A percentile compares a stretch with the other conserved stretches of the same genome.
Conservation (phyloP, 768 basidiomycete genomes). For the Agrocybe chaxingu region DNA sequence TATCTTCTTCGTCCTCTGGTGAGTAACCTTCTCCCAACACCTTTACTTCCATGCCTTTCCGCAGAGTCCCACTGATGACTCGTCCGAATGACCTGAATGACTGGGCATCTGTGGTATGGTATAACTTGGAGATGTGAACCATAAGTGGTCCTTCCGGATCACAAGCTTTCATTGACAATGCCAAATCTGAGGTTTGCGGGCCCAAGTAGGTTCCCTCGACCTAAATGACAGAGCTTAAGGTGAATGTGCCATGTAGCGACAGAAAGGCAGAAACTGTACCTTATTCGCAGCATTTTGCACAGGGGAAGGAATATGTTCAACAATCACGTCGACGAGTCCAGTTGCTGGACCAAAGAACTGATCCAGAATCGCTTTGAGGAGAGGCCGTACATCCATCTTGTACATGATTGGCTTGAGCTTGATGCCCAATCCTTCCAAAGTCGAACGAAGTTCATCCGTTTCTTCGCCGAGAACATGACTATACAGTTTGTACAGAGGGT, state of each 20-base stretch:
- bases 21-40: conserved; percentile 98
- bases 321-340: conserved; percentile 91
- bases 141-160: conserved; percentile 85
- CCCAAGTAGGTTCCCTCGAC: conserved; percentile 86
- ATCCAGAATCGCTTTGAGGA: conserved; percentile 88
- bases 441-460: conserved; percentile 80
- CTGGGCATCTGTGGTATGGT: conserved; percentile 94
- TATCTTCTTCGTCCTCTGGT: conserved; percentile 99
- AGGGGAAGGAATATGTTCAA: conserved; percentile 87
- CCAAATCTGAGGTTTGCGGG: conserved; percentile 78
- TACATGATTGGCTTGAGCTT: conserved; percentile 88
- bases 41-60: conserved; percentile 82
- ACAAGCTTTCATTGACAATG: conserved; percentile 76
- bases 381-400: conserved; percentile 97
- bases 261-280: conserved; percentile 31
- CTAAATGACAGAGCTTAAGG: conserved; percentile 29
- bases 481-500: conserved; percentile 96
- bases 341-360: conserved; percentile 94
- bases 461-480: conserved; percentile 94
- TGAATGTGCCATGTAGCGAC: neutral
- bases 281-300: conserved; percentile 55
- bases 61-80: conserved; percentile 87
- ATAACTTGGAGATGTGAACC: conserved; percentile 91
- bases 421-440: conserved; percentile 76
- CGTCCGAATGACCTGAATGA: conserved; percentile 96